These are phyloP conservation scores for Phyllosticta citrichinensis DNA, from an alignment of 2,329 filamentous ascomycete species.

Conservation along the genomic window DNA sequence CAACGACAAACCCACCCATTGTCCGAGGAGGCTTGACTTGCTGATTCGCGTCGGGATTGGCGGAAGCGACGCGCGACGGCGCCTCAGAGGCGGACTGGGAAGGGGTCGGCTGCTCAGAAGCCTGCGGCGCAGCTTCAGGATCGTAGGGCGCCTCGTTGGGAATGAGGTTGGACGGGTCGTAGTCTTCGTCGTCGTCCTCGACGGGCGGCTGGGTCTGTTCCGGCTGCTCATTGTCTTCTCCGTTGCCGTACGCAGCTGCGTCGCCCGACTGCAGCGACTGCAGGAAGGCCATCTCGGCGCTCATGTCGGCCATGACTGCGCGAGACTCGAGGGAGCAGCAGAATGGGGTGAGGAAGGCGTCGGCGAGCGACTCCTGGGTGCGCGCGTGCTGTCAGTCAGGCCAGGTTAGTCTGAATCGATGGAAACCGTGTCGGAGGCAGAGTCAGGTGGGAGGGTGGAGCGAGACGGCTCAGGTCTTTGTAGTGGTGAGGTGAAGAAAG, in stretches of 20 bases:
- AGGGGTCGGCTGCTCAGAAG: conserved; percentile 19
- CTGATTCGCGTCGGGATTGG: conserved; percentile 16
- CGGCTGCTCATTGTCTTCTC: conserved; percentile 22
- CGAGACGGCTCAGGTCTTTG: neutral
- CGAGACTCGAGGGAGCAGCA: neutral
- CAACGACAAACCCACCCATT: conserved; percentile 53
- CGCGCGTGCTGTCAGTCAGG: conserved; percentile 2
- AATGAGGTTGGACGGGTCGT: conserved; percentile 14
- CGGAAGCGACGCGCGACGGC: conserved; percentile 11
- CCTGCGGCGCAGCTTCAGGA: conserved; percentile 14
- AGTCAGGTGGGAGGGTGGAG: neutral
- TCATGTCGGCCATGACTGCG: conserved; percentile 40
- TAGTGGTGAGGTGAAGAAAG: neutral
- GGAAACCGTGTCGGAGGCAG: neutral
- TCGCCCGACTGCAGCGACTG: conserved; percentile 38
- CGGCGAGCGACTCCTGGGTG: neutral
- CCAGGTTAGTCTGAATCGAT: neutral
- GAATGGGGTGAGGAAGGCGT: neutral
- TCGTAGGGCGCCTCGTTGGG: conserved; percentile 8
- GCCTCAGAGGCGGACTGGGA: conserved; percentile 17
- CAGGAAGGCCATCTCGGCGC: conserved; percentile 44
- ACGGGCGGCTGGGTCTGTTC: conserved; percentile 12
- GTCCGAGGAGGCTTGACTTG: conserved; percentile 37
- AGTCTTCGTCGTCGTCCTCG: conserved; percentile 21
- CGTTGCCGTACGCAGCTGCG: conserved; percentile 25